Base-by-base conservation (phyloP, 2,329 filamentous ascomycete species). In the Basipetospora chlamydospora region DNA sequence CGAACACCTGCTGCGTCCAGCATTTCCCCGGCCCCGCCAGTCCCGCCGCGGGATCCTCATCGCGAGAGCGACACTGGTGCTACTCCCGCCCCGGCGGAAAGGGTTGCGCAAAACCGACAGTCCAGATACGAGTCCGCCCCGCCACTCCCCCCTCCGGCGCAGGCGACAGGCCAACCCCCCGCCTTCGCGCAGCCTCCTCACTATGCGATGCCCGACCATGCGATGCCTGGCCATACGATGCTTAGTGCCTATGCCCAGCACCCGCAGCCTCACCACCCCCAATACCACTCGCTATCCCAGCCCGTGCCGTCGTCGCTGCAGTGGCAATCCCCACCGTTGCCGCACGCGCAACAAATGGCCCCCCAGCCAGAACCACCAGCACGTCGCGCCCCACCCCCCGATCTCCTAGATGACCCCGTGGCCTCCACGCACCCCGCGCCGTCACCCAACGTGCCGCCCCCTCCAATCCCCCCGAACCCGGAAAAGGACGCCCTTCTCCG, bases 391-490 rank as follows among this genome's bases (percentile, higher is more conserved):
- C 64, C 57, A 18, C 66, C 56, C 18, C 68, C 58, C 2, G 70
- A 77, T 48, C 52, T 71, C 18, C 64, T 77, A 46, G 71, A 76
- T 42, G 69, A 70, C 37, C 70, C 72, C 22, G 54, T 75, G 11
- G 64, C 64, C 8, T 55, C 73, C 17, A 47, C 61, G 12, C 58
- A 70, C 10, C 64, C 70, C 3, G 56, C 63, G 1, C 54, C 60
- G 4, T 11, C 22, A 23, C 59, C 63, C 1, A 60, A 67, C 16
- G 52, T 75, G 6, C 67, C 79, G 5, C 74, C 85, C 1, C 88
- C 90, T 1, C 87, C 88, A 0, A 85, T 95, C 22, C 88, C 90
- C 0, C 87, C 86, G 0, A 98, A 98, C 49, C 90, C 90, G 1
- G 85, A 96, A 57, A 95, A 94, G 53, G 86, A 96, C 55, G 79